Conservation (phyloP, 805 yeast genomes). For the Pichia paraexigua region DNA sequence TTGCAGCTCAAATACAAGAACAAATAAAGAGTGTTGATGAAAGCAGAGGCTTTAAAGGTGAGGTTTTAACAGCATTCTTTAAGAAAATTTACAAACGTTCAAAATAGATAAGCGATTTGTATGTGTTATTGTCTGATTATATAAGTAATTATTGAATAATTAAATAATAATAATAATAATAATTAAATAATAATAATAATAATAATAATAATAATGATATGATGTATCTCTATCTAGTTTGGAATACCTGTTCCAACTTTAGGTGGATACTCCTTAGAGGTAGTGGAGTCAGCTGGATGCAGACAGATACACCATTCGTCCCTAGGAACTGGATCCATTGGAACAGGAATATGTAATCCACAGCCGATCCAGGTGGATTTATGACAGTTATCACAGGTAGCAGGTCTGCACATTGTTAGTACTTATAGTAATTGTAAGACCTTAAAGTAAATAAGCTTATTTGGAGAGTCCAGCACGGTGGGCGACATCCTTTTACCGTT, state of each 20-base stretch:
- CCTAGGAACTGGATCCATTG: constrained; percentile 31
- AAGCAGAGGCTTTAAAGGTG: constrained; percentile 84
- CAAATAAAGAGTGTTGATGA: constrained; percentile 76
- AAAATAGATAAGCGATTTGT: constrained; percentile 40
- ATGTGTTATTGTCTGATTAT: no score
- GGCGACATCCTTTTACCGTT: not conserved
- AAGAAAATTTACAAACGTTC: constrained; percentile 90
- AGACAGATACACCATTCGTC: constrained; percentile 32
- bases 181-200: no score
- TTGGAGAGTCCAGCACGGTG: not conserved
- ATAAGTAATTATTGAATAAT: not conserved
- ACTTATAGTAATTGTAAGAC: no score
- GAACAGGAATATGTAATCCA: constrained; percentile 35
- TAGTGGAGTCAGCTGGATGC: constrained; percentile 21
- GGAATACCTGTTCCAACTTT: constrained; percentile 28
- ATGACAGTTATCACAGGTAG: constrained; percentile 27
- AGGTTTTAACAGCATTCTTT: constrained; percentile 78
- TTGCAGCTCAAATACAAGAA: constrained; percentile 54
- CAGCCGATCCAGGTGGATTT: constrained; percentile 37
- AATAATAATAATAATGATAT: no score
- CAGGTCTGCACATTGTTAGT: constrained; percentile 30
- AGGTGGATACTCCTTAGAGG: constrained; percentile 31
- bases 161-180: not conserved
- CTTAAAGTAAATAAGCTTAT: not conserved
- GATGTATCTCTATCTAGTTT: not conserved